A percentile compares a stretch with the other conserved stretches of the same genome.
Evolutionary conservation across 2,329 filamentous ascomycete genomes (phyloP).

Genomic region (Pyricularia sp.): DNA sequence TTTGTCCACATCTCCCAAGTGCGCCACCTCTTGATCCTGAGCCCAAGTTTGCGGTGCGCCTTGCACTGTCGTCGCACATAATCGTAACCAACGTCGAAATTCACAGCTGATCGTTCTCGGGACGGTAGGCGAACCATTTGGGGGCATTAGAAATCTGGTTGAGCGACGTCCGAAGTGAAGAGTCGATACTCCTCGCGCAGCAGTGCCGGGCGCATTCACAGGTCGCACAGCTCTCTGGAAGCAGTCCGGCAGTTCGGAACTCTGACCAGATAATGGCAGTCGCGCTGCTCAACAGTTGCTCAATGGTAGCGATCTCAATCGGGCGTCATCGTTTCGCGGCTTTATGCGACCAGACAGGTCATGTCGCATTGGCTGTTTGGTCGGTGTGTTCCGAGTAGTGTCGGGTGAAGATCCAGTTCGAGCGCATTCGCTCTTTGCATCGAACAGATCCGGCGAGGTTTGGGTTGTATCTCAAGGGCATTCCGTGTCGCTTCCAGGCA

Average conservation of each 20-base stretch:
- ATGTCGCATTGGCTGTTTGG: background rate
- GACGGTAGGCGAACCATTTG: too few species aligned
- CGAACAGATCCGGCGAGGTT: background rate
- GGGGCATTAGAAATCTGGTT: background rate
- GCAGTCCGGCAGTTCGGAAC: background rate
- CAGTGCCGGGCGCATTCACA: background rate
- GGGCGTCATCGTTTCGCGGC: background rate
- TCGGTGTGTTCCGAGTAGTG: background rate
- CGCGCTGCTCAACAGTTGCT: background rate
- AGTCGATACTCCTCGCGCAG: background rate
- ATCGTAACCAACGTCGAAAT: too few species aligned
- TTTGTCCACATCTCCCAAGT: background rate
- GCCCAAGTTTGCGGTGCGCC: background rate
- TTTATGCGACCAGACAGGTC: background rate
- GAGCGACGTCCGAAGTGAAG: background rate
- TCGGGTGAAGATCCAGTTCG: background rate
- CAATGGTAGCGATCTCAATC: background rate
- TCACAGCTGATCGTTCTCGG: too few species aligned
- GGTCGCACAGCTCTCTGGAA: background rate
- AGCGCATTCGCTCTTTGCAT: background rate
- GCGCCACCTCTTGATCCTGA: background rate
- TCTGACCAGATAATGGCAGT: background rate
- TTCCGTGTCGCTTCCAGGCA: background rate
- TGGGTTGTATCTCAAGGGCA: background rate
- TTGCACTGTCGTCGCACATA: background rate